Evolutionary conservation across 2,329 filamentous ascomycete genomes (phyloP).

Genomic region (Colletotrichum kahawae): DNA sequence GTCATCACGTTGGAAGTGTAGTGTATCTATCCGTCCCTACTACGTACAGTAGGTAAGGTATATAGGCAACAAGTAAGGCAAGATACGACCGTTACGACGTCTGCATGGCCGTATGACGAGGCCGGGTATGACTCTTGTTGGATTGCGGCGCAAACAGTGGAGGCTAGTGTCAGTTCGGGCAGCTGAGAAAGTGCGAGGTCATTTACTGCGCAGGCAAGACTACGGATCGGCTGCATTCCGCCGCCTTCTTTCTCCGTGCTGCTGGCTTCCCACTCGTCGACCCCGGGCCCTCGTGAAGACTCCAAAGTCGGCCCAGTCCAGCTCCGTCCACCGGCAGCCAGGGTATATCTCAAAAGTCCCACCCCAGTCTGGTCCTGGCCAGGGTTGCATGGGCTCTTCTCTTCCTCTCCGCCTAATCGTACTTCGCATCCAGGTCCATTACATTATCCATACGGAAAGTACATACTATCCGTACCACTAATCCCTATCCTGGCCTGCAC

Average conservation of each 20-base stretch:
- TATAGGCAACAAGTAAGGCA: not conserved
- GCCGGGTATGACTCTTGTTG: not conserved
- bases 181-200: constrained; percentile 5
- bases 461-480: not conserved
- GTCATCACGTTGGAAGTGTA: not conserved
- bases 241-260: not conserved
- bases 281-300: not conserved
- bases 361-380: not conserved
- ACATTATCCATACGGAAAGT: not conserved
- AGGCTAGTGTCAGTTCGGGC: constrained; percentile 7
- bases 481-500: constrained; percentile 6
- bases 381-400: not conserved
- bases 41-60: not conserved
- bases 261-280: not conserved
- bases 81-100: not conserved
- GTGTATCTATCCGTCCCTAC: not conserved
- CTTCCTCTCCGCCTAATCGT: not conserved
- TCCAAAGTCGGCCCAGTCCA: not conserved
- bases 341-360: constrained; percentile 12
- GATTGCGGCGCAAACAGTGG: not conserved
- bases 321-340: not conserved
- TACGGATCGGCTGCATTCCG: not conserved
- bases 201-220: not conserved
- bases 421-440: not conserved
- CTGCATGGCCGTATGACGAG: not conserved